Evolutionary conservation across 148 eudicot species (phyloP), one percentile per base, ranked within the genome.

Genomic region (Fallopia convolvulus): DNA sequence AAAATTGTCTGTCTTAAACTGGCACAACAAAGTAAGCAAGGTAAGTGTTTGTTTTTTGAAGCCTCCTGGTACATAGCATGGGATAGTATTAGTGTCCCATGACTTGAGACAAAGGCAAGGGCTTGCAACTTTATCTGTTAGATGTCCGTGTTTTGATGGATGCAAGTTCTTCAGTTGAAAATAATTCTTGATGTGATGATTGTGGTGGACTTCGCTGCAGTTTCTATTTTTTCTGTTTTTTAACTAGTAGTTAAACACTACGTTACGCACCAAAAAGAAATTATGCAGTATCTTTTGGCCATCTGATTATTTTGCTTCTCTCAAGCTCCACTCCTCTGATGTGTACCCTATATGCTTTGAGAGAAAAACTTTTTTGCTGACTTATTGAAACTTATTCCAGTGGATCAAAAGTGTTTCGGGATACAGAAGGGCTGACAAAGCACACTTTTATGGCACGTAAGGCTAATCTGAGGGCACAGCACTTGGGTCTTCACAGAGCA

Each of bases 401-500:
- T 46, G 14, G 48, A 77, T 87, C 88, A 52, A 85, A 87, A 81
- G 88, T 82, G 65, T 87, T 87, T 81, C 75, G 23, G 75, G 85
- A 87, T 82, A 85, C 90, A 12, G 74, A 75, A 78, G 74, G 87
- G n/a, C 77, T 87, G 81, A 85, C 74, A 4, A 77, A 41, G 13
- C 90, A 87, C 81, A 80, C 88, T 13, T 87, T 63, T 39, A 87
- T 85, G 88, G 84, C 87, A 30, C 85, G 60, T 80, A 87, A 85
- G 83, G 50, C 20, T 56, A 82, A 85, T 41, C 77, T 83, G 83
- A 82, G 88, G 79, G 80, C 85, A 44, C 81, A 80, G 58, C 90
- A 87, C 80, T 81, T 87, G 80, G 90, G 90, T 72, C 87, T 85
- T 75, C 85, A 80, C 77, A 87, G 74, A 80, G 90, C 90, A 72